Evolutionary conservation across 495 filamentous ascomycete species (phyloP).

Genomic region (Hypoxylon fragiforme): DNA sequence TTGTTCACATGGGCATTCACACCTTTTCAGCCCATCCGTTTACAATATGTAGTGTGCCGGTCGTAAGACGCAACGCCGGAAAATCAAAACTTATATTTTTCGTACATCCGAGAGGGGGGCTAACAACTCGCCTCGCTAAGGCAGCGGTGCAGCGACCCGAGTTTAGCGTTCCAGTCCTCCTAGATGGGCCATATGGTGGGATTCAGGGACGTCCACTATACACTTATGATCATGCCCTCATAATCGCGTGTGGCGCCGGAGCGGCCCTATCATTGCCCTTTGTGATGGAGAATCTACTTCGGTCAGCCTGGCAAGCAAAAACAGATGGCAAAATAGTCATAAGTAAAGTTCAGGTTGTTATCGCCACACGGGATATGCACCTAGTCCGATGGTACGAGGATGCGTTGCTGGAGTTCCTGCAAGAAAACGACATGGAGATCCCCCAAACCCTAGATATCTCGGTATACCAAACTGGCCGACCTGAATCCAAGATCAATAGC

Average conservation of each 20-base stretch:
- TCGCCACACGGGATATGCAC: conserved; percentile 37
- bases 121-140: conserved; percentile 27
- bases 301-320: conserved; percentile 10
- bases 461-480: conserved; percentile 25
- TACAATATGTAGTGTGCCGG: conserved; percentile 71
- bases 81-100: conserved; percentile 29
- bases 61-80: conserved; percentile 13
- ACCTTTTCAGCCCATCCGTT: conserved; percentile 76
- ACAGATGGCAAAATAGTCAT: background rate
- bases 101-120: conserved; percentile 28
- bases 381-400: conserved; percentile 40
- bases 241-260: conserved; percentile 60
- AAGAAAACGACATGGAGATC: conserved; percentile 20
- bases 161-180: conserved; percentile 59
- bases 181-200: conserved; percentile 83
- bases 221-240: conserved; percentile 44
- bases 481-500: conserved; percentile 13
- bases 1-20: conserved; percentile 63
- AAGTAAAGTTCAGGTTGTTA: conserved; percentile 39
- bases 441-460: conserved; percentile 23
- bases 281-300: conserved; percentile 33
- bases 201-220: conserved; percentile 19
- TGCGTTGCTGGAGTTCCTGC: conserved; percentile 27
- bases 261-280: conserved; percentile 55
- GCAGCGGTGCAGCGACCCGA: conserved; percentile 9